Base-by-base conservation (phyloP, 2,329 filamentous ascomycete genomes). In the Sclerotinia nivalis region DNA sequence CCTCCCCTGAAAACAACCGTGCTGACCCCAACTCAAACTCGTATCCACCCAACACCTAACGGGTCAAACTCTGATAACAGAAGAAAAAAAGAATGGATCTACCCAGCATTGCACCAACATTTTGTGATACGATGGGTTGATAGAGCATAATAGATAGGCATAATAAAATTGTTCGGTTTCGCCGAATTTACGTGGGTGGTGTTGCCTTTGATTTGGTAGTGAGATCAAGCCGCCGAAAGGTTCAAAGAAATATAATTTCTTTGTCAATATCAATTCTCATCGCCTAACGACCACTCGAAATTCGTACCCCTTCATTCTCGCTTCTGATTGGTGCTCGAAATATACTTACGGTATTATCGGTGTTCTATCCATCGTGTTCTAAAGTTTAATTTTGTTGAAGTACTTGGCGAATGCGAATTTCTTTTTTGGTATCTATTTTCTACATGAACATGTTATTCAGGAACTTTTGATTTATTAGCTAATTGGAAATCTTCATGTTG, bases 61-160 rank as follows among this genome's bases (percentile, higher is more conserved):
- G 40, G 55, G 55, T 6, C 25, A 47, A 61, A 61, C 59, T 34
- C 59, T 61, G 59, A 61, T 61, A 61, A 61, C 43, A 49, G 31
- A 56, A 49, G 31, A 31, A 31, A 61, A 15, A 54, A 54, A 54
- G 13, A 20, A 31, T 54, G 25, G 25, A 31, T 54, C 52, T 31
- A 43, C 15, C 15, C 6, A 43, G 40, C 40, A 43, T 43, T 13
- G 15, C 40, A 43, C 40, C 40, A 43, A 43, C 40, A 43, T 43
- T 43, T 43, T 43, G 40, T 43, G 13, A 43, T 43, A 43, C 40
- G 40, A 15, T 43, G 40, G 40, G 40, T 43, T 43, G 40, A 43
- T 43, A 43, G 40, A 43, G 13, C 15, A 43, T 43, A 43, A 43
- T 43, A 43, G 40, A 43, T 43, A 43, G 40, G 40, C 40, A 43